These are phyloP conservation scores for Teratosphaeria zuluensis DNA, from an alignment of 2,329 filamentous ascomycete genomes.

Conservation along the genomic window DNA sequence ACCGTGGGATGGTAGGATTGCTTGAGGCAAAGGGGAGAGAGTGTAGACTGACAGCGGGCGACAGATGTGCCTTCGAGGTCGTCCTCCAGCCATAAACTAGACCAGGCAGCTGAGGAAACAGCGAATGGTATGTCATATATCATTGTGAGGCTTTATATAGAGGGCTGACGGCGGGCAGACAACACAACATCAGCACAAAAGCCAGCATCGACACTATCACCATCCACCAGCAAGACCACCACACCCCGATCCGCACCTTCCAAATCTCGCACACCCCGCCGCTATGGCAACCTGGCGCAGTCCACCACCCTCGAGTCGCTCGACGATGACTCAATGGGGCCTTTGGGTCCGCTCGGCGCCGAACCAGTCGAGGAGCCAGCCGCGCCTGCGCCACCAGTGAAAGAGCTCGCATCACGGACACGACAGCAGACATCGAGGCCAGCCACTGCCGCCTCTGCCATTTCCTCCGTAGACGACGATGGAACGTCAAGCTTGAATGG, in stretches of 20 bases:
- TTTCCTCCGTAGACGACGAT: slow-evolving; percentile 49
- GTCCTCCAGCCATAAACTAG: neutral
- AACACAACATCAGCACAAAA: neutral
- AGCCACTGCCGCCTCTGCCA: slow-evolving; percentile 42
- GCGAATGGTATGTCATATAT: neutral
- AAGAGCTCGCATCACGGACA: slow-evolving; percentile 43
- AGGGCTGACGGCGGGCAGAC: neutral
- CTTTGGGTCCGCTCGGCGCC: slow-evolving; percentile 57
- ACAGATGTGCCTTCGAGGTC: slow-evolving; percentile 1
- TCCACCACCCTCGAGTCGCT: slow-evolving; percentile 70
- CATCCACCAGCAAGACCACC: slow-evolving; percentile 9
- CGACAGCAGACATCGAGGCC: slow-evolving; percentile 31
- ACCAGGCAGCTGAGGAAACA: neutral
- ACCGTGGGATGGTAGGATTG: slow-evolving; percentile 3
- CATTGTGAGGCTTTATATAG: neutral
- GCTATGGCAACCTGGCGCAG: slow-evolving; percentile 64
- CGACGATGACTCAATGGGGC: slow-evolving; percentile 64
- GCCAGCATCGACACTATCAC: slow-evolving; percentile 5
- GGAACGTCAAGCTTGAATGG: slow-evolving; percentile 48
- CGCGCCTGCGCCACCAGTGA: slow-evolving; percentile 46
- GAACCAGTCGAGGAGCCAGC: slow-evolving; percentile 42
- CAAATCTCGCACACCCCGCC: slow-evolving; percentile 43
- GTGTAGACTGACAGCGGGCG: no score
- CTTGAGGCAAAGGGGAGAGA: neutral
- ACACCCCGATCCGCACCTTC: slow-evolving; percentile 19